phyloP scores from a whole-genome alignment of 1,284 basidiomycete species.

The Leccinum colubrinum region DNA sequence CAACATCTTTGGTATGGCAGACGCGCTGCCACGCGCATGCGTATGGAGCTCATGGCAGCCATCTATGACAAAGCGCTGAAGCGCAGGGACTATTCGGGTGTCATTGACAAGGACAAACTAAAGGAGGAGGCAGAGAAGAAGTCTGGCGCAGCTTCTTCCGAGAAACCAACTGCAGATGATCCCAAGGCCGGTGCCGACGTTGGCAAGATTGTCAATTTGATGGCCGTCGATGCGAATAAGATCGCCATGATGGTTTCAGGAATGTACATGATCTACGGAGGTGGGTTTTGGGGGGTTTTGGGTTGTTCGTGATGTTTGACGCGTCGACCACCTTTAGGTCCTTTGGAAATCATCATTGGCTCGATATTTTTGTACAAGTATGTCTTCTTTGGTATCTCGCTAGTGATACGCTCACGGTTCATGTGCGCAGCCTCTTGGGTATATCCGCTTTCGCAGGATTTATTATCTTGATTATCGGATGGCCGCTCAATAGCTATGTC shows the following conservation, averaged over 20 bases:
- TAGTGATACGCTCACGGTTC: not conserved
- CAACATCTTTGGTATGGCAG: constrained; percentile 68
- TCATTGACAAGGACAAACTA: constrained; percentile 53
- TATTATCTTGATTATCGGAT: constrained; percentile 67
- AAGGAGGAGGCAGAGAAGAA: constrained; percentile 21
- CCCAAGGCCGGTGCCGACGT: constrained; percentile 68
- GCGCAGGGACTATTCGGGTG: constrained; percentile 81
- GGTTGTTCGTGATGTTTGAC: not conserved
- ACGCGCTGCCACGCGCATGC: constrained; percentile 54
- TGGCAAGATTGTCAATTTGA: constrained; percentile 78
- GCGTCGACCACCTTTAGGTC: constrained; percentile 39
- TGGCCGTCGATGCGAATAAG: constrained; percentile 68
- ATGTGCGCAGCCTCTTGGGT: constrained; percentile 68
- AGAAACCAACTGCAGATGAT: constrained; percentile 41
- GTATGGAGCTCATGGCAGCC: constrained; percentile 61
- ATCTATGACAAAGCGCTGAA: constrained; percentile 92
- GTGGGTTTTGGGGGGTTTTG: constrained; percentile 30
- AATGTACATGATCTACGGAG: constrained; percentile 64
- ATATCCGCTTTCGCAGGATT: constrained; percentile 86
- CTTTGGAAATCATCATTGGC: constrained; percentile 81
- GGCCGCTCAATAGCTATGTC: constrained; percentile 73
- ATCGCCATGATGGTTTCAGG: constrained; percentile 51
- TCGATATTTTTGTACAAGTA: constrained; percentile 78
- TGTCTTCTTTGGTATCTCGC: constrained; percentile 22
- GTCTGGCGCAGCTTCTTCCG: constrained; percentile 11